Evolutionary conservation across 108 stramenopile species (phyloP), one percentile per base, ranked within the genome.

Genomic region (Discostella pseudostelligera): DNA sequence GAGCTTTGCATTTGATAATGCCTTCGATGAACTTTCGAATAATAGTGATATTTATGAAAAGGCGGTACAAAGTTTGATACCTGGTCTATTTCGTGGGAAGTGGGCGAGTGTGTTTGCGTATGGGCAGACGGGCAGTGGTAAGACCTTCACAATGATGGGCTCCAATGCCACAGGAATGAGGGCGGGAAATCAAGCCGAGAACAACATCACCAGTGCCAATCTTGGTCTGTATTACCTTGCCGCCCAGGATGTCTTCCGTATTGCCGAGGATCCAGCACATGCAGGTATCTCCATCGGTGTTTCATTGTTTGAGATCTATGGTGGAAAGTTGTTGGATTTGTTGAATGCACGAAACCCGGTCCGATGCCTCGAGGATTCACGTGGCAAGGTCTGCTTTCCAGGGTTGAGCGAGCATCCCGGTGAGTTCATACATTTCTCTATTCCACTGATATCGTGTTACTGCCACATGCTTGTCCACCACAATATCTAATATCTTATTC

Each of bases 261-360:
- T 82, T 44, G 67, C 87, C 9, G 48, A 86, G 43, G 62, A 66
- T 12, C 80, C 82, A 4, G 81, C 84, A 46, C 80, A 82, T 53
- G 59, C 65, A 19, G 84, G 87, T 48, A 63, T 90, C 51, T 62
- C 53, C 8, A 88, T 99, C 11, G 65, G 80, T 55, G 90, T 95
- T 26, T 90, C 94, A 10, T 83, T 97, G 46, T 99, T 98, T 81
- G 99, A 99, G 76, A 98, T 99, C 14, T 99, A 99, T 63, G 96
- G 97, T 0, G 99, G 97, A 62, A 94, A 98, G 43, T 81, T 97
- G 48, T 88, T 91, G 49, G 99, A 99, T 67, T 71, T 99, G 50
- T 72, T 99, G 59, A 96, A 96, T 78, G 69, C 68, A 19, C 86
- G 97, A 42, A 84, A 83, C 39, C 86, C 75, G 8, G 77, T 97